Evolutionary conservation across 2,329 filamentous ascomycete genomes (phyloP).

Genomic region (Lachnellula arida): DNA sequence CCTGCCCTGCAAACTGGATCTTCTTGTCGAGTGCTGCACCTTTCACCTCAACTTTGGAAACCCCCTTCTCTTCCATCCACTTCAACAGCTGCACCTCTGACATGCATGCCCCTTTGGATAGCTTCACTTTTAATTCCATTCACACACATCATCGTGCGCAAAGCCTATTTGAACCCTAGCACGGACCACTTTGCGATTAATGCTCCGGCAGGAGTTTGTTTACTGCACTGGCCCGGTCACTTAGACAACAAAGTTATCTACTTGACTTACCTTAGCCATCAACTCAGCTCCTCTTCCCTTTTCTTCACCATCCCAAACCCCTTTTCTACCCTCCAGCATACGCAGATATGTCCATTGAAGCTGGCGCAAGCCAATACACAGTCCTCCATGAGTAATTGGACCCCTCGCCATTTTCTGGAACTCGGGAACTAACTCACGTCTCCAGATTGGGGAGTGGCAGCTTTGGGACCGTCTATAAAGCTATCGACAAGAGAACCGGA

Average conservation of each 20-base stretch:
- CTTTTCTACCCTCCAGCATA: neutral
- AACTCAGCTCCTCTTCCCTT: neutral
- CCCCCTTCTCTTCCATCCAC: too few relatives aligned
- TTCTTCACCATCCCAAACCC: conserved; percentile 9
- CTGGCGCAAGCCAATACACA: conserved; percentile 83
- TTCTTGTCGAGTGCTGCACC: too few relatives aligned
- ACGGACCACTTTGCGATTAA: neutral
- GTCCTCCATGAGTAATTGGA: conserved; percentile 71
- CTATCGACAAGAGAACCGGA: conserved; percentile 83
- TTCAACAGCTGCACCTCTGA: too few relatives aligned
- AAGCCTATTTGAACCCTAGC: too few relatives aligned
- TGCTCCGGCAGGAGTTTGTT: too few relatives aligned
- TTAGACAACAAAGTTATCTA: too few relatives aligned
- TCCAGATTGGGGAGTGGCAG: conserved; percentile 75
- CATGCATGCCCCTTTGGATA: too few relatives aligned
- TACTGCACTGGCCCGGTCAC: too few relatives aligned
- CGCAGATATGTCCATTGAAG: conserved; percentile 25
- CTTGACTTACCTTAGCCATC: neutral
- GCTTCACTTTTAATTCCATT: too few relatives aligned
- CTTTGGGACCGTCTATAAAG: conserved; percentile 96
- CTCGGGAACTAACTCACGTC: neutral
- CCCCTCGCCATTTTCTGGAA: neutral
- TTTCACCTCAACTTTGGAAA: too few relatives aligned
- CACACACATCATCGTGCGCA: too few relatives aligned
- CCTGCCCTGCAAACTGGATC: too few relatives aligned